phyloP scores from a whole-genome alignment of 2,329 filamentous ascomycete genomes.

The Didymella segeticola region DNA sequence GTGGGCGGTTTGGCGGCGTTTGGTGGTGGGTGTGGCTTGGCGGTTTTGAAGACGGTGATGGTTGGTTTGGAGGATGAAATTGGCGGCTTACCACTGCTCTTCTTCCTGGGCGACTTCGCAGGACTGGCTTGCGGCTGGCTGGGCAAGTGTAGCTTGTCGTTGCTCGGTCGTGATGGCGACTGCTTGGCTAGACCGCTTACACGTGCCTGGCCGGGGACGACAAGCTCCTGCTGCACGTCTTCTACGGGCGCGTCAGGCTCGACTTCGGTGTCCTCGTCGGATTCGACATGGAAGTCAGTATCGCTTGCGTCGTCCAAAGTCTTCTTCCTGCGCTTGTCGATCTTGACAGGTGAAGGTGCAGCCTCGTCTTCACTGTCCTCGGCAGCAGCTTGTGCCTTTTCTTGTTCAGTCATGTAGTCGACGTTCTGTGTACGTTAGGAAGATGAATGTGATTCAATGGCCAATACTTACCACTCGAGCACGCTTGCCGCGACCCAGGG shows the following conservation, averaged over 20 bases:
- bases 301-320: slow-evolving; percentile 52
- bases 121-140: slow-evolving; percentile 1
- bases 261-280: slow-evolving; percentile 35
- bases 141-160: background rate
- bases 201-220: background rate
- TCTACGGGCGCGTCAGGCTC: slow-evolving; percentile 7
- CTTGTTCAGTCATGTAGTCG: slow-evolving; percentile 55
- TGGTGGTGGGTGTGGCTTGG: background rate
- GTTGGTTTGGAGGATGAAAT: slow-evolving; percentile 2
- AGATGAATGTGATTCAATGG: background rate
- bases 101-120: background rate
- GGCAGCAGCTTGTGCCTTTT: slow-evolving; percentile 22
- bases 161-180: background rate
- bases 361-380: slow-evolving; percentile 27
- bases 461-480: slow-evolving; percentile 63
- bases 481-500: slow-evolving; percentile 85
- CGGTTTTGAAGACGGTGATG: slow-evolving; percentile 1
- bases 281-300: slow-evolving; percentile 57
- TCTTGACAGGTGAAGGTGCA: slow-evolving; percentile 42
- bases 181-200: background rate
- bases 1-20: slow-evolving; percentile 5
- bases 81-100: slow-evolving; percentile 10
- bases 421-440: slow-evolving; percentile 44
- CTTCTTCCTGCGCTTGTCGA: slow-evolving; percentile 34
- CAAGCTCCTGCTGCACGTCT: slow-evolving; percentile 10